phyloP scores from a whole-genome alignment of 129 eudicot species.

The Glebionis coronaria region DNA sequence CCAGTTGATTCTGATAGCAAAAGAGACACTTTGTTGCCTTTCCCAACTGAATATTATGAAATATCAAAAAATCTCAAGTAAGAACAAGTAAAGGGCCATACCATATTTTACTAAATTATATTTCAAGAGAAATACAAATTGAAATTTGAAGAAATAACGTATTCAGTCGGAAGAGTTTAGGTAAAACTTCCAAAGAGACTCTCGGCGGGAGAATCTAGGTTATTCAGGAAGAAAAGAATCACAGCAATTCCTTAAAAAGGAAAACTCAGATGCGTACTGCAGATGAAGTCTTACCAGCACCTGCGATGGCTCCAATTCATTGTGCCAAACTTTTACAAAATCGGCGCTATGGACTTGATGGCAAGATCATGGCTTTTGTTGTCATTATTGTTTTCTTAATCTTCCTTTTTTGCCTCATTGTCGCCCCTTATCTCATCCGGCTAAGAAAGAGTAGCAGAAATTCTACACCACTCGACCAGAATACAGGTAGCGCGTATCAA shows the following conservation, averaged over 20 bases:
- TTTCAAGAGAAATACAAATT: too few species aligned
- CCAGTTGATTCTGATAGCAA: conserved; percentile 5
- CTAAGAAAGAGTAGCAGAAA: too few species aligned
- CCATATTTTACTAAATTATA: neutral
- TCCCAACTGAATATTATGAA: conserved; percentile 9
- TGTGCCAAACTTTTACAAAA: conserved; percentile 17
- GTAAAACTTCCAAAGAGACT: too few species aligned
- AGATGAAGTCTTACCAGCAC: conserved; percentile 21
- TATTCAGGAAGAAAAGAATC: too few species aligned
- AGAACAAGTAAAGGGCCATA: conserved; percentile 16
- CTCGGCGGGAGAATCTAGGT: too few species aligned
- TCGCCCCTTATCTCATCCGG: conserved; percentile 25
- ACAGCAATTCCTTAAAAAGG: too few species aligned
- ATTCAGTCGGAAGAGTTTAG: too few species aligned
- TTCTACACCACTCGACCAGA: conserved; percentile 1
- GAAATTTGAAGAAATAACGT: conserved; percentile 15
- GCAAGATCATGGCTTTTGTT: conserved; percentile 27
- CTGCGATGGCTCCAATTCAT: conserved; percentile 25
- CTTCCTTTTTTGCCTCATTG: conserved; percentile 13
- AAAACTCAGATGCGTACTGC: conserved; percentile 16
- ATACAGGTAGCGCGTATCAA: conserved; percentile 8
- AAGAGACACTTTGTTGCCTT: conserved; percentile 25
- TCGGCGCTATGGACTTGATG: conserved; percentile 13
- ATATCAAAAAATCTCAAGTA: conserved; percentile 10
- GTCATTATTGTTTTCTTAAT: conserved; percentile 21